Evolutionary conservation across 2,329 filamentous ascomycete genomes (phyloP), one percentile per base, ranked within the genome.

Genomic region (Atkinsonella hypoxylon): DNA sequence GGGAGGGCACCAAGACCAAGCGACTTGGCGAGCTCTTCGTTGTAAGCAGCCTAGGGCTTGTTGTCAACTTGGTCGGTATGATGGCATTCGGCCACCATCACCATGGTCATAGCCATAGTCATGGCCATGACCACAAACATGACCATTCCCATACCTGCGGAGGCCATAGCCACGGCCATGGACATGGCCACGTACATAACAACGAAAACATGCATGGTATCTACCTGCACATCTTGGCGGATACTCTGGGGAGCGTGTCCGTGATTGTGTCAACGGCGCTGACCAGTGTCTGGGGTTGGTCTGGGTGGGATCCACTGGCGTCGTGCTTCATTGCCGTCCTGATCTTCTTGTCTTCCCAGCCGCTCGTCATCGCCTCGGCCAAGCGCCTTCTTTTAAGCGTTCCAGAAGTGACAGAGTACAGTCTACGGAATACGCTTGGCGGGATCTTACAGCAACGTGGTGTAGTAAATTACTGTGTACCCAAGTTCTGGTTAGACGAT

Each of bases 191-290:
- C 52, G 57, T 61, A n/a, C 85, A 90, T 61, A 85, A 89, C 54
- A 95, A 95, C 65, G 93, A 98, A 61, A 98, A 98, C 63, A 96
- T 98, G 90, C 71, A 93, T 59, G 93, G 93, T 12, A 97, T 98
- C 57, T 98, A 95, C 67, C 74, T 98, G 18, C 93, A 98, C 62
- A 87, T 98, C 47, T 76, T 97, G 30, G 93, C 93, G 6, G 93
- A 98, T 64, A 95, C 93, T 0, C 81, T 97, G 31, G 93, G 93
- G 26, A 96, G 90, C 50, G 86, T 90, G 1, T 93, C 93, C 1
- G 93, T 98, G 45, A 95, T 98, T 54, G 81, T 89, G 34, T 96
- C 89, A 8, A 98, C 93, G 0, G 72, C 88, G 0, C 74, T 97
- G 20, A 95, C 94, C 0, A 85, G 94, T 62, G 83, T 88, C 59